Percentiles rank a stretch among this genome's conserved stretches.
phyloP scores from a whole-genome alignment of 2,329 filamentous ascomycete genomes.

The Aspergillus uvarum region DNA sequence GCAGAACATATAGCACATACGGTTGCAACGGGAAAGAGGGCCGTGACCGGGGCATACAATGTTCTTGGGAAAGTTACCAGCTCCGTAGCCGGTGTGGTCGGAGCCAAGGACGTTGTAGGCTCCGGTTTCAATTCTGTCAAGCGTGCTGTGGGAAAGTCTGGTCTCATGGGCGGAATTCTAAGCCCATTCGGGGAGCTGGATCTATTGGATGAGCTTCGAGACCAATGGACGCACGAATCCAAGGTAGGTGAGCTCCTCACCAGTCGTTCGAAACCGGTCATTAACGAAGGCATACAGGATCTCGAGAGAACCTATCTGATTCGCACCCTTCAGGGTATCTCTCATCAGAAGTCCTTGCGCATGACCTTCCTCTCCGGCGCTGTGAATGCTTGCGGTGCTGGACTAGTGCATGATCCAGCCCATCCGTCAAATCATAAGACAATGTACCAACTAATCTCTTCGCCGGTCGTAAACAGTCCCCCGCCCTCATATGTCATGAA shows the following conservation, averaged over 20 bases:
- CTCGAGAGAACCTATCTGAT: conserved; percentile 96
- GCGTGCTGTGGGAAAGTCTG: conserved; percentile 91
- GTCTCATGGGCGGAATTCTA: conserved; percentile 91
- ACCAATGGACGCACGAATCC: conserved; percentile 97
- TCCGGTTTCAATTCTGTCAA: conserved; percentile 94
- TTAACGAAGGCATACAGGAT: conserved; percentile 53
- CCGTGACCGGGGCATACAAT: conserved; percentile 94
- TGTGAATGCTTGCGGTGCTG: conserved; percentile 88
- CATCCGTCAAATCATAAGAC: conserved; percentile 95
- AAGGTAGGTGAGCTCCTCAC: conserved; percentile 53
- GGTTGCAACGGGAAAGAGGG: conserved; percentile 92
- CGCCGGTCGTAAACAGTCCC: conserved; percentile 86
- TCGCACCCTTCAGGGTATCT: conserved; percentile 89
- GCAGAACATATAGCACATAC: conserved; percentile 90
- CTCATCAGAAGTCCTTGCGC: conserved; percentile 89
- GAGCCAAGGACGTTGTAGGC: conserved; percentile 87
- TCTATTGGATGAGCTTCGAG: conserved; percentile 87
- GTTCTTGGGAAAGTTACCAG: conserved; percentile 92
- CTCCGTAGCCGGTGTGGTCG: conserved; percentile 91
- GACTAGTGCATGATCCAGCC: conserved; percentile 87
- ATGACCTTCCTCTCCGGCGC: conserved; percentile 95
- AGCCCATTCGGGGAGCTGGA: conserved; percentile 97
- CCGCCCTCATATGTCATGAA: conserved; percentile 84
- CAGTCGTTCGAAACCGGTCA: not conserved
- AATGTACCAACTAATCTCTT: conserved; percentile 97